Conservation (phyloP, 78 protist genomes). For the Cavenderia fasciculata region DNA sequence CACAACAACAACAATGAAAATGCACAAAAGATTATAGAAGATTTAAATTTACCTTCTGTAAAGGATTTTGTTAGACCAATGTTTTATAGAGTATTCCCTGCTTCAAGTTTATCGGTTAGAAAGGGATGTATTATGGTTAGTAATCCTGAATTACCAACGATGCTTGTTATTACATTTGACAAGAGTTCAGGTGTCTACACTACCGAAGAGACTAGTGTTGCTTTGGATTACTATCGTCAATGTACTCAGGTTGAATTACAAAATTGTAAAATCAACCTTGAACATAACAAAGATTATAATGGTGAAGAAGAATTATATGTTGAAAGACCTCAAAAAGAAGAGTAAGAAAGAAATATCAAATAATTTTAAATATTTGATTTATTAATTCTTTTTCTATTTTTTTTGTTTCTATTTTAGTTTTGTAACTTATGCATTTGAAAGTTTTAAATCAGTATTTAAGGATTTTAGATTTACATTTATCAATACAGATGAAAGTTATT, state of each 20-base stretch:
- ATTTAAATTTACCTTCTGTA: conserved; percentile 11
- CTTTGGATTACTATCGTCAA: conserved; percentile 61
- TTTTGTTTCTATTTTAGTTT: conserved; percentile 9
- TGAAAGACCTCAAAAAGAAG: conserved; percentile 72
- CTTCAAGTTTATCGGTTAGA: conserved; percentile 34
- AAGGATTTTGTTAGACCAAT: conserved; percentile 56
- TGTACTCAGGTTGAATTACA: conserved; percentile 26
- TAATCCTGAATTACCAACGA: conserved; percentile 71
- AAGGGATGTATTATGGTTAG: conserved; percentile 74
- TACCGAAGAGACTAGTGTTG: conserved; percentile 18
- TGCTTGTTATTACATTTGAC: conserved; percentile 28
- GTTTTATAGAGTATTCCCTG: conserved; percentile 68
- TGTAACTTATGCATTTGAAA: conserved; percentile 74
- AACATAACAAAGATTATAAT: conserved; percentile 62
- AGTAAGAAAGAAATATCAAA: not conserved
- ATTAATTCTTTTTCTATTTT: not conserved
- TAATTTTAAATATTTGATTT: not conserved
- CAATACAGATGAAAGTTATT: conserved; percentile 58
- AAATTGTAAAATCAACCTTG: conserved; percentile 12
- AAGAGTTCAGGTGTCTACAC: conserved; percentile 59
- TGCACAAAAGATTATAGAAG: not conserved
- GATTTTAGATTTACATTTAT: conserved; percentile 70
- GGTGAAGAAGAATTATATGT: conserved; percentile 73
- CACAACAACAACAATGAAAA: not conserved
- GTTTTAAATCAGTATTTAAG: conserved; percentile 73